Base-by-base conservation (phyloP, 345 rosid genomes). In the Salix purpurea region DNA sequence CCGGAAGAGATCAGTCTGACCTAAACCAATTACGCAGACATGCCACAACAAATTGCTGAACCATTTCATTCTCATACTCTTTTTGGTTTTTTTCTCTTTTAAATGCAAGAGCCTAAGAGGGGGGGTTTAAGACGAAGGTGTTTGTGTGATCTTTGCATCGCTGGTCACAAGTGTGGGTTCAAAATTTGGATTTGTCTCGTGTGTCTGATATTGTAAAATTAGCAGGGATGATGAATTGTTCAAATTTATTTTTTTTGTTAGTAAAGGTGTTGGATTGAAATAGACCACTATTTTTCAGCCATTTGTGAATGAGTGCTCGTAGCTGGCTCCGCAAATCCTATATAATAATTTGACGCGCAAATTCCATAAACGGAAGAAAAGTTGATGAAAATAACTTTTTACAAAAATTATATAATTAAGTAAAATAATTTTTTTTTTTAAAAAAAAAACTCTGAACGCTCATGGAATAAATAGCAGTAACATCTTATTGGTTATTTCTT, bases 91-190 rank as follows among this genome's bases (percentile, higher is more conserved):
- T 78, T 82, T 78, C 46, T 1, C 72, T 78, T 76, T 32, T 87
- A 82, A 85, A 85, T 84, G 44, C 11, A 40, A 40, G 44, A 40
- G 44, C 44, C 44, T 11, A 40, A 85, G 86, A 74, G 73, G 74
- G 64, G 26, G 28, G 30, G 50, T 46, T 40, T 40, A 10, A 32
- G 67, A 52, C 68, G 14, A 81, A 82, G 56, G 42, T 52, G 65
- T 67, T 5, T 74, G 14, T 68, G 15, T 28, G 54, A 4, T 10
- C 18, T 14, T 28, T 19, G 6, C 14, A 34, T 66, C 15, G 21
- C 7, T 13, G 7, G 61, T 77, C 39, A 36, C 28, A 32, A 44
- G 65, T 74, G 42, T 40, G 11, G 13, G 3, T 37, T 73, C n/a
- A 36, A 3, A 7, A n/a, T 40, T 16, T 4, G 36, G 37, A n/a